These are phyloP conservation scores for Staphylotrichum tortipilum DNA, from an alignment of 495 filamentous ascomycete genomes.

Conservation along the genomic window DNA sequence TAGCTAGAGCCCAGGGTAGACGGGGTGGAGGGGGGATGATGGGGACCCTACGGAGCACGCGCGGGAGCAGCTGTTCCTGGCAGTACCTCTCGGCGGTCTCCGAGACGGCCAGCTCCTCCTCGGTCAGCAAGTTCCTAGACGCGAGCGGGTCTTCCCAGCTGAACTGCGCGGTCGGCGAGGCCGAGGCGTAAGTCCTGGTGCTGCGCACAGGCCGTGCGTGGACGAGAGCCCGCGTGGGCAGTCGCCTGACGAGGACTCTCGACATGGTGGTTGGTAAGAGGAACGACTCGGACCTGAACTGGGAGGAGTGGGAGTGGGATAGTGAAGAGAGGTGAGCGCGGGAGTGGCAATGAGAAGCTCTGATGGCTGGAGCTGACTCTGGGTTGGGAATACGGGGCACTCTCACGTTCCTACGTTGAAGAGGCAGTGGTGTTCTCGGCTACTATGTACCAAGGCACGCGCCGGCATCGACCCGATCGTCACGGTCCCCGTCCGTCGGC, in stretches of 20 bases:
- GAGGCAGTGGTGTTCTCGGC: too few relatives aligned
- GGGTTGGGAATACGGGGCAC: too few relatives aligned
- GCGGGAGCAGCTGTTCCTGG: conserved; percentile 76
- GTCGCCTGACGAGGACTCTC: conserved; percentile 13
- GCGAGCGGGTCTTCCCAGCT: conserved; percentile 89
- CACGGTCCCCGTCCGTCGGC: neutral
- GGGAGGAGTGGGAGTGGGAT: too few relatives aligned
- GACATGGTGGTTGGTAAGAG: conserved; percentile 18
- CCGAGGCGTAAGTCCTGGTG: conserved; percentile 16
- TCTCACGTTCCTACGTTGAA: too few relatives aligned
- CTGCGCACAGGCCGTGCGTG: neutral
- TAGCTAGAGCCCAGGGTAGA: neutral
- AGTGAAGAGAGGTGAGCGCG: neutral
- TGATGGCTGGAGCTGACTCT: too few relatives aligned
- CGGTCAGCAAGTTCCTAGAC: conserved; percentile 64
- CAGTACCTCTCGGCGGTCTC: conserved; percentile 88
- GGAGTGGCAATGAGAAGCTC: too few relatives aligned
- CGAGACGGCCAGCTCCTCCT: conserved; percentile 82
- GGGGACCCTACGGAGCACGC: conserved; percentile 68
- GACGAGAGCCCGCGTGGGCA: conserved; percentile 5
- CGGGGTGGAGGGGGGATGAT: neutral
- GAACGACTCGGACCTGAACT: too few relatives aligned
- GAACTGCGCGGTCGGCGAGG: conserved; percentile 41
- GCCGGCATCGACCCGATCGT: too few relatives aligned
- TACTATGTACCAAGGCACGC: too few relatives aligned